phyloP scores from a whole-genome alignment of 495 filamentous ascomycete genomes.

The Opeltia flavorubescens region DNA sequence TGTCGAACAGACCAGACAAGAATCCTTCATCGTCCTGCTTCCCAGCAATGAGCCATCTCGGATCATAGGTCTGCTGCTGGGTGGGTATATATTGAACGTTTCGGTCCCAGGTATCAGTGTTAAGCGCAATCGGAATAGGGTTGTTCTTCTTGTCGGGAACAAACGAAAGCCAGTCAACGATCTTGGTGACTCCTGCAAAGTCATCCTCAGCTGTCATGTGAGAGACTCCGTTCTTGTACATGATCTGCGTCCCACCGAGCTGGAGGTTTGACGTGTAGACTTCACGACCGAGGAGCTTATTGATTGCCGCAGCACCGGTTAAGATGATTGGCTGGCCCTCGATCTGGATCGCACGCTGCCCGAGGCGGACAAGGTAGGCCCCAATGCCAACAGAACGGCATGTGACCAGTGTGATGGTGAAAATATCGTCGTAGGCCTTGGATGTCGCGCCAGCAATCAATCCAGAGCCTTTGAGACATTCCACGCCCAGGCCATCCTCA shows the following conservation, averaged over 20 bases:
- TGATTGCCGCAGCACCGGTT: slow-evolving; percentile 92
- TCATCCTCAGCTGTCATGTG: slow-evolving; percentile 97
- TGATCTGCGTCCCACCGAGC: slow-evolving; percentile 98
- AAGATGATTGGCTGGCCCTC: slow-evolving; percentile 98
- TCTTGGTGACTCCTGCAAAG: slow-evolving; percentile 95
- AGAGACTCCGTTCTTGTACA: slow-evolving; percentile 99
- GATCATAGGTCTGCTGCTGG: slow-evolving; percentile 80
- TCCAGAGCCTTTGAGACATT: slow-evolving; percentile 93
- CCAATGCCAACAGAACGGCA: slow-evolving; percentile 96
- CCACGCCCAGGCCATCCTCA: slow-evolving; percentile 92
- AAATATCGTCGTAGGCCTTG: slow-evolving; percentile 95
- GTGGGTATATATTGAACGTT: slow-evolving; percentile 78
- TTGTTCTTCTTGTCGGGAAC: slow-evolving; percentile 86
- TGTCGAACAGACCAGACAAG: slow-evolving; percentile 85
- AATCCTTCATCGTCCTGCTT: slow-evolving; percentile 81
- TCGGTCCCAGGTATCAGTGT: slow-evolving; percentile 83
- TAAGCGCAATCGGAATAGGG: slow-evolving; percentile 75
- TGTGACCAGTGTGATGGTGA: slow-evolving; percentile 94
- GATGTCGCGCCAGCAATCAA: slow-evolving; percentile 96
- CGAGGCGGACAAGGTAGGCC: slow-evolving; percentile 94
- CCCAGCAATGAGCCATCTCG: slow-evolving; percentile 81
- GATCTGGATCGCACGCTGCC: slow-evolving; percentile 95
- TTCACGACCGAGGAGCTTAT: slow-evolving; percentile 94
- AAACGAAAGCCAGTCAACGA: slow-evolving; percentile 93
- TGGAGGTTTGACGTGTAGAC: slow-evolving; percentile 98